Evolutionary conservation across 306 rosid species (phyloP), one percentile per base, ranked within the genome.

Genomic region (Dryas drummondii): DNA sequence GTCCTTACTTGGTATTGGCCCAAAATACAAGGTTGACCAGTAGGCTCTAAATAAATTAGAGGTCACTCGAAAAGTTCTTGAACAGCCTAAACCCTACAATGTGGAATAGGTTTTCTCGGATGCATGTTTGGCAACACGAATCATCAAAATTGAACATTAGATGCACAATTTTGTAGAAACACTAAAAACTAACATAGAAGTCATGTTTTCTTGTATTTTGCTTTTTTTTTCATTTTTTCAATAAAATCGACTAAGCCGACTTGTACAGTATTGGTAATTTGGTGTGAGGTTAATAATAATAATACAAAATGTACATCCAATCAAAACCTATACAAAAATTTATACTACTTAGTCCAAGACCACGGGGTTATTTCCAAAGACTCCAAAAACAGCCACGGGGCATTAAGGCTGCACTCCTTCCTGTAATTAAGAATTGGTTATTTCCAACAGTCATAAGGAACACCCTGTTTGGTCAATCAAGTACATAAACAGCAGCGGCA

Each of bases 321-420:
- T 77, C 61, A 79, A 83, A 85, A 78, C 81, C 90, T 89, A 83
- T 91, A 93, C 96, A 93, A 76, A 93, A 75, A 86, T 76, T 78
- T 85, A 84, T 86, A 80, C 17, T 70, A 80, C 76, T 65, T 27
- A 10, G 72, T 77, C 57, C 77, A 74, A 69, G 74, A 72, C 62
- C 46, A n/a, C n/a, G n/a, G n/a, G n/a, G n/a, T n/a, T n/a, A n/a
- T n/a, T 48, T 64, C 63, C 68, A 55, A 79, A 51, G 81, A 52
- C 67, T 55, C 71, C 79, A 79, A 79, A 45, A 75, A 76, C 62
- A 81, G 75, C 86, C 78, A 46, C 11, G 58, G 81, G 72, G 71
- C 78, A 47, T 49, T 13, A 41, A 41, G 32, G 70, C 60, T 71
- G 27, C 72, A 66, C 17, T 62, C 81, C 70, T 15, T 57, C 74